Evolutionary conservation across 805 yeast species (phyloP), one percentile per base, ranked within the genome.

Genomic region (Wickerhamomyces alni): DNA sequence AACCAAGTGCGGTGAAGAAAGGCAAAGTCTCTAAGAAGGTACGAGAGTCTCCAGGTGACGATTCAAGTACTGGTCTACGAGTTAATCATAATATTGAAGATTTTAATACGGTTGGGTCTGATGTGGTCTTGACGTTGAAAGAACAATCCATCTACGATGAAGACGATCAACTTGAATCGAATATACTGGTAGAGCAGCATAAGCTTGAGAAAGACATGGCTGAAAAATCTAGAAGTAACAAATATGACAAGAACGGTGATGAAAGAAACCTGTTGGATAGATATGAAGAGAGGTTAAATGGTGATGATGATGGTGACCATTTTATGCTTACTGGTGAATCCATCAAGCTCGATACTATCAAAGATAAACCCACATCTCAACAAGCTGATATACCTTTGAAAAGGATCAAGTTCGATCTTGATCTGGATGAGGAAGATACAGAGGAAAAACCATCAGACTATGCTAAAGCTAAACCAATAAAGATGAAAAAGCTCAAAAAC

Each of bases 401-500:
- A 17, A 44, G 33, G 28, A 37, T 41, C 0, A 33, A 38, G 10
- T 45, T 51, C 29, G 40, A 34, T 30, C 29, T 51, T 13, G 47
- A 48, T 8, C 43, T 38, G n/a, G 43, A 37, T 10, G 48, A 46
- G 13, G 44, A 40, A 9, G 50, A 47, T 9, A 46, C 37, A 2
- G 22, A 18, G 4, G 47, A 40, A 6, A 26, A 27, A 3, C 27
- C 19, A 5, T 33, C 43, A 3, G 60, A 55, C 36, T 55, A 55
- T 41, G 51, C 53, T 1, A 43, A 38, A 29, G 33, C 39, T 4
- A 59, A 58, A 32, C 61, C 61, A 9, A 40, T 58, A 13, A 60
- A 59, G 45, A 57, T 58, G 51, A 58, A 58, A 33, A 59, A 55
- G 29, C 26, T 50, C 31, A 57, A 55, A 39, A 50, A 57, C 15